phyloP scores from a whole-genome alignment of 2,329 filamentous ascomycete genomes.

The Plectosphaerella sp. region DNA sequence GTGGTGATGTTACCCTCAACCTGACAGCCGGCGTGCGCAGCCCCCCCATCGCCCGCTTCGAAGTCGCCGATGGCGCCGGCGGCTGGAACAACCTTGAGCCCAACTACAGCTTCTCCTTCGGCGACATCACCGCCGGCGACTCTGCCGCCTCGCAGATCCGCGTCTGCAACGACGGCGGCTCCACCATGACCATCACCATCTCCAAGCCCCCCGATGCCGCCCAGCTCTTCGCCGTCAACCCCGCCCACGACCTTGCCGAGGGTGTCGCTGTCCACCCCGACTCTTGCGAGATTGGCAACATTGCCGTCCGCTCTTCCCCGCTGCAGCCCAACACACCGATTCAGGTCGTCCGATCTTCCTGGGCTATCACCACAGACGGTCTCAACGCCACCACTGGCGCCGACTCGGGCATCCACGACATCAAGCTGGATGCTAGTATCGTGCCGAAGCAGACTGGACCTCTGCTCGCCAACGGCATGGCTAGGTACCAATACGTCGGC shows the following conservation, averaged over 20 bases:
- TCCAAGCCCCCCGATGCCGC: constrained; percentile 27
- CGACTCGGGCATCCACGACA: constrained; percentile 29
- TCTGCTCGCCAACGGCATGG: constrained; percentile 21
- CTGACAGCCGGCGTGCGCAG: constrained; percentile 27
- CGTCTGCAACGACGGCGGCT: constrained; percentile 31
- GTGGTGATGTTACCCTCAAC: constrained; percentile 24
- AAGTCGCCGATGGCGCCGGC: constrained; percentile 26
- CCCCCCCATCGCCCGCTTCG: constrained; percentile 26
- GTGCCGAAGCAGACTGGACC: constrained; percentile 29
- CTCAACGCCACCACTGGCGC: constrained; percentile 16
- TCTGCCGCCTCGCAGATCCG: constrained; percentile 23
- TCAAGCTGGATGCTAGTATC: constrained; percentile 25
- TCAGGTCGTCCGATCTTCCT: constrained; percentile 22
- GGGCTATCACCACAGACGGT: constrained; percentile 37
- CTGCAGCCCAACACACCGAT: constrained; percentile 22
- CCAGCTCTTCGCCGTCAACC: constrained; percentile 26
- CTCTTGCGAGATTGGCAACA: constrained; percentile 21
- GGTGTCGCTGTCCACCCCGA: constrained; percentile 25
- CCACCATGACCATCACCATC: constrained; percentile 28
- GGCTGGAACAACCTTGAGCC: constrained; percentile 17
- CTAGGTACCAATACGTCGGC: constrained; percentile 28
- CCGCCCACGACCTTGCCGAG: constrained; percentile 25
- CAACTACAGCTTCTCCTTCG: constrained; percentile 21
- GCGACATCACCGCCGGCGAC: constrained; percentile 23
- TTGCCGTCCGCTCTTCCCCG: constrained; percentile 23